Evolutionary conservation across 306 rosid species (phyloP), one percentile per base, ranked within the genome.

Genomic region (Sicyos baderoa): DNA sequence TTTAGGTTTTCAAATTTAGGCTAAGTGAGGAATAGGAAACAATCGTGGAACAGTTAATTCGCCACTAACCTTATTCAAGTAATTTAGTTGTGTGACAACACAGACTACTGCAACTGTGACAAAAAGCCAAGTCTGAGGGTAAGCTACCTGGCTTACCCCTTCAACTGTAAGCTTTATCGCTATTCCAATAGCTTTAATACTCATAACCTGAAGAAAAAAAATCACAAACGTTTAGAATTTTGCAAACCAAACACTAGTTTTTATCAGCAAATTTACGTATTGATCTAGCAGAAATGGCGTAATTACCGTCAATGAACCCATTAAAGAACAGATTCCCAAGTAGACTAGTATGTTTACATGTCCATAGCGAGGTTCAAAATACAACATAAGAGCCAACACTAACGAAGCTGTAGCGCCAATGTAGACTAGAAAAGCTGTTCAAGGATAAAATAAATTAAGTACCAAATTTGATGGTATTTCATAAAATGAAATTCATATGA

Each of bases 51-150:
- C 57, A 50, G 18, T 19, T 27, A 27, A 64, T 57, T 9, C 7
- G 23, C 44, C n/a, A 82, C 93, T 77, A 75, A 93, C 98, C 97
- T 81, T 93, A 86, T 93, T 93, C 62, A 90, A 85, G 83, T 93
- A 93, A 84, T 89, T 93, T 75, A 93, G 72, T 81, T 93, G 97
- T 62, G 96, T 90, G 76, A 89, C 56, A 66, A 93, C 91, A 19
- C 97, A 89, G 71, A 93, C 88, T 54, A 76, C 74, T 6, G 97
- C 91, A 54, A 90, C 94, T 14, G 90, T 75, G 65, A 90, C 27
- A 54, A 93, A 93, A 77, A 93, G 86, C 98, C 97, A 93, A 66
- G 96, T 88, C 81, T 93, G 98, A 21, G 97, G 98, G 76, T 89
- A 89, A 35, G 89, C 90, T 68, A 85, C 54, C 73, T 93, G 97